Evolutionary conservation across 495 filamentous ascomycete species (phyloP), one percentile per base, ranked within the genome.

Genomic region (Cercophora newfieldiana): DNA sequence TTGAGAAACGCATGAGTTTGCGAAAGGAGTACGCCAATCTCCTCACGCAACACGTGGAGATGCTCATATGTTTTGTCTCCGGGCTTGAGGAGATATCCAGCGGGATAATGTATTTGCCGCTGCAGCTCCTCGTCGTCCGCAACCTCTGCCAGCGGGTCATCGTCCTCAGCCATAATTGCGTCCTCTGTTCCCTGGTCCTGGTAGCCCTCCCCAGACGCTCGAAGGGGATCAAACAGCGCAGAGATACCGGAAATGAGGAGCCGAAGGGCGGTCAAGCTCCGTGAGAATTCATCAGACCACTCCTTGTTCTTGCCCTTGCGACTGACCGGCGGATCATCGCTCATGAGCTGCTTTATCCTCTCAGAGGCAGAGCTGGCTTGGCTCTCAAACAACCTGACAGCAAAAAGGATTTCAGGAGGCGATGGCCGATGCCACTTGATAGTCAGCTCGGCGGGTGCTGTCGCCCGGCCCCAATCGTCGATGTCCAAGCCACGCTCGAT

Each of bases 241-340:
- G 94, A 91, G 10, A 97, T 86, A 47, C 95, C 95, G 14, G 93
- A 96, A 59, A 97, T 83, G 28, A 96, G 83, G 33, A 99, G 84
- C 63, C 94, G 84, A 19, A 98, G 79, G 55, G 97, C 89, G 2
- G 92, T 89, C 54, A 99, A 77, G 74, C 96, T 96, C 63, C 95
- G 81, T 3, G 93, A 91, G 30, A 97, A 89, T 76, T 98, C 96
- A 77, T 99, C 95, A 0, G 94, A 97, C 95, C 95, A 99, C 69
- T 96, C 94, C 76, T 98, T 98, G 59, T 94, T 95, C 72, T 91
- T 96, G 50, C 95, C 95, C 69, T 96, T 93, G 50, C 94, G 85
- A 75, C 94, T 97, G 29, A 97, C 88, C n/a, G 84, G 89, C 4
- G 94, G 92, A 30, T 87, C 86, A 37, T 92, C 89, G 66, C 89